phyloP scores from a whole-genome alignment of 1,284 basidiomycete species.

The Macrocybe sp. region DNA sequence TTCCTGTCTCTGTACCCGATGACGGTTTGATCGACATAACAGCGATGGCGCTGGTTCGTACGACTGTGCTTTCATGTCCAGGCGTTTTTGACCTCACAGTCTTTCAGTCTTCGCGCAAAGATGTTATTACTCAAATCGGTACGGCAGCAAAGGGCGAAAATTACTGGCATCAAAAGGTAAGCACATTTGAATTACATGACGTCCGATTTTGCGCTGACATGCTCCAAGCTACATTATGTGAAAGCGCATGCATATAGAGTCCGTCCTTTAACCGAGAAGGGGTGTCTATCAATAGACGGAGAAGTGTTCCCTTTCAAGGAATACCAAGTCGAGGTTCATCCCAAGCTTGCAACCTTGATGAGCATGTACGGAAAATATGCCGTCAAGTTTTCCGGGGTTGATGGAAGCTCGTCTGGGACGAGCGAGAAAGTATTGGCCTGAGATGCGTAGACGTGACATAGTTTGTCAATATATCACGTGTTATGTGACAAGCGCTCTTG shows the following conservation, averaged over 20 bases:
- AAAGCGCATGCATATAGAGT: slow-evolving; percentile 76
- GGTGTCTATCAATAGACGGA: slow-evolving; percentile 73
- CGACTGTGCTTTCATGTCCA: neutral
- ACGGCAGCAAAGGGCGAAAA: slow-evolving; percentile 64
- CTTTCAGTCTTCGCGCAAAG: slow-evolving; percentile 47
- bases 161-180: slow-evolving; percentile 65
- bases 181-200: slow-evolving; percentile 16
- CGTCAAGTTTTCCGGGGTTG: slow-evolving; percentile 37
- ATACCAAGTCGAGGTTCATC: slow-evolving; percentile 82
- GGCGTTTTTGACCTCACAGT: neutral
- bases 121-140: slow-evolving; percentile 57
- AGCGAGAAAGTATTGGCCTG: too few relatives aligned
- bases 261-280: slow-evolving; percentile 54
- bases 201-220: slow-evolving; percentile 2
- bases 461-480: neutral
- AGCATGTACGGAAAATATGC: slow-evolving; percentile 68
- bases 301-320: slow-evolving; percentile 78
- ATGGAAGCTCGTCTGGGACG: too few relatives aligned
- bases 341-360: slow-evolving; percentile 63
- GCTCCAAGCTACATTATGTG: slow-evolving; percentile 65
- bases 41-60: slow-evolving; percentile 59
- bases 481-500: neutral
- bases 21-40: slow-evolving; percentile 81
- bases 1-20: slow-evolving; percentile 75
- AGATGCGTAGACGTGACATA: neutral